phyloP scores from a whole-genome alignment of 2,329 filamentous ascomycete genomes.

The Pseudopyrenochaeta lycopersici region DNA sequence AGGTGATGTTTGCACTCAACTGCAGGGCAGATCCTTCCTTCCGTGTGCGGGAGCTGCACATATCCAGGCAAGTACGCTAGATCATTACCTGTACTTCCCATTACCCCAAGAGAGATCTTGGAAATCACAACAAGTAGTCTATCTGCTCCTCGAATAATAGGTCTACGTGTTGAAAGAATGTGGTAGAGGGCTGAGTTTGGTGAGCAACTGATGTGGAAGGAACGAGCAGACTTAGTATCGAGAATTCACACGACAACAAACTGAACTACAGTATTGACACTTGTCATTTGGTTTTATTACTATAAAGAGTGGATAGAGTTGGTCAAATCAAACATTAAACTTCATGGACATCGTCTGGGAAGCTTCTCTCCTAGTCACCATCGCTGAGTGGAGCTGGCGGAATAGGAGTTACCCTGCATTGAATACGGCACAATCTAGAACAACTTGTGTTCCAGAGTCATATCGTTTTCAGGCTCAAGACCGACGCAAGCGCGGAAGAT shows the following conservation, averaged over 20 bases:
- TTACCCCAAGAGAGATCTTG: neutral
- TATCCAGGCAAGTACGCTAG: neutral
- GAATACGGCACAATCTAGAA: conserved; percentile 58
- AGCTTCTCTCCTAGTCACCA: neutral
- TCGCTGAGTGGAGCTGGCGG: neutral
- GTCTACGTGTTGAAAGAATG: neutral
- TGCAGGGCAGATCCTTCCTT: conserved; percentile 16
- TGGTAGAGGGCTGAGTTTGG: neutral
- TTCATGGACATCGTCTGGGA: neutral
- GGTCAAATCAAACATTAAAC: conserved; percentile 12
- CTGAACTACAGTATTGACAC: neutral
- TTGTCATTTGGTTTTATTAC: conserved; percentile 14
- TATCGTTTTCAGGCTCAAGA: conserved; percentile 96
- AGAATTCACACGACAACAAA: neutral
- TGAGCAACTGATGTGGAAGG: neutral
- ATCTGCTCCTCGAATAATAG: neutral
- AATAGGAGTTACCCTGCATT: no score
- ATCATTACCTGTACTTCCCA: neutral
- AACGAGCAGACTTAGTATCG: neutral
- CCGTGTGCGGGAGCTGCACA: neutral
- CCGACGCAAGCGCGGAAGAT: conserved; percentile 98
- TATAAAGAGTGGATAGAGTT: conserved; percentile 40
- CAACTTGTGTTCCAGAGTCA: conserved; percentile 99
- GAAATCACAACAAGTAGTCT: neutral
- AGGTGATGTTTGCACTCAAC: conserved; percentile 1